Base-by-base conservation (phyloP, 805 yeast species). In the Schizosaccharomyces cryophilus region DNA sequence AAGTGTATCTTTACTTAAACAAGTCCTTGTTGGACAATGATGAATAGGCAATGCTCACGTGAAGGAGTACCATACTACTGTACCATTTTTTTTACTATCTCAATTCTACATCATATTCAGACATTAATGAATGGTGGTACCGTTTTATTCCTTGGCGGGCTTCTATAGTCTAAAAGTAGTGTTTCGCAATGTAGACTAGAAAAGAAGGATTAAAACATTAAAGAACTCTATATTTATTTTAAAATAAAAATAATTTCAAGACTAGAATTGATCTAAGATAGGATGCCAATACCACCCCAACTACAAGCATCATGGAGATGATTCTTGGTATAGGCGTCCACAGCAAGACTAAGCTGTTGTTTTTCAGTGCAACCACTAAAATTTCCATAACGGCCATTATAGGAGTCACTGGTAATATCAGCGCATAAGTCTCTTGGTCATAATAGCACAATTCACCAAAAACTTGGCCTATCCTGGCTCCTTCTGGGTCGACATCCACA, bases 291-390 rank as follows among this genome's bases (percentile, higher is more conserved):
- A 85, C 85, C 70, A 79, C 80, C 74, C 95, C 86, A 62, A 84
- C 89, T 60, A 78, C 71, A 51, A 1, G 70, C 62, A 60, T 66
- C 64, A 60, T 70, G 68, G 64, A 73, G 74, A 63, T 82, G 77
- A 48, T 72, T 72, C 60, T 70, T 70, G 70, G 80, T 81, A 75
- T 85, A 85, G 64, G 72, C 71, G 75, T 84, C 82, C 70, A 86
- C 72, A 62, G 84, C 71, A 72, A 72, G 85, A 61, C 83, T 79
- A 66, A 86, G 77, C 73, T 83, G 81, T 61, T 82, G 84, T 73
- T 80, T 78, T 65, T 83, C 76, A 55, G 80, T 75, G 72, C 95
- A 87, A 78, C 74, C 83, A 1, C 87, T 82, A 71, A 73, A 78
- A 17, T 79, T 77, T 66, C 95, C 95, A 69, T 85, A 86, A 3